These are phyloP conservation scores for Penicillium canariense DNA, from an alignment of 495 filamentous ascomycete species.

Conservation along the genomic window DNA sequence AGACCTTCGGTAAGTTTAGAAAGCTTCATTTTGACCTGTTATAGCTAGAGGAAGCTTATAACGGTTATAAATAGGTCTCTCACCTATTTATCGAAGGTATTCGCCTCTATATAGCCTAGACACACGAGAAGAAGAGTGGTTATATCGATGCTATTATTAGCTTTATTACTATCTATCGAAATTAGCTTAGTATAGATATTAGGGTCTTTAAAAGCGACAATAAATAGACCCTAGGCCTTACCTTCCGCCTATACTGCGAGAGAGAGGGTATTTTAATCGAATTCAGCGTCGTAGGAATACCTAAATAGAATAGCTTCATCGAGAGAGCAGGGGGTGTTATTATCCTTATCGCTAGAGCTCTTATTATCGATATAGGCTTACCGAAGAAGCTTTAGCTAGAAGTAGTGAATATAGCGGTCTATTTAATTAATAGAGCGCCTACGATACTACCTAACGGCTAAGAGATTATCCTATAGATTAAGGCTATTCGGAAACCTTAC, in stretches of 20 bases:
- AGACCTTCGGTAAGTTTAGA: neutral
- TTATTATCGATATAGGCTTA: slow-evolving; percentile 1
- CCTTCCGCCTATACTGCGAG: neutral
- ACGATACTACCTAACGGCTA: neutral
- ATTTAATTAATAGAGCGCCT: slow-evolving; percentile 8
- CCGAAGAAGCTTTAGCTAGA: slow-evolving; percentile 11
- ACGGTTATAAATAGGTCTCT: slow-evolving; percentile 1
- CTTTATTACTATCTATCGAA: neutral
- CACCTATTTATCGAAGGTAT: slow-evolving; percentile 15
- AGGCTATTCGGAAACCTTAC: neutral
- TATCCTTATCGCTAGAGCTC: neutral
- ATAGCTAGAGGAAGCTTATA: neutral
- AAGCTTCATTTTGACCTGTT: slow-evolving; percentile 5
- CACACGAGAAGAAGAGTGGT: neutral
- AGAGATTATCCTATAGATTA: slow-evolving; percentile 1
- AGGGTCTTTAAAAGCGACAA: slow-evolving; percentile 5
- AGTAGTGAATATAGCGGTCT: neutral
- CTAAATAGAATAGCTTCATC: slow-evolving; percentile 5
- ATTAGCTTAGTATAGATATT: slow-evolving; percentile 1
- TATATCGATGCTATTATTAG: neutral
- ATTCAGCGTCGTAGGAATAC: neutral
- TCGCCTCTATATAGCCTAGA: neutral
- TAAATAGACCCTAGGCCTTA: neutral
- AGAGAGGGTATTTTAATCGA: neutral
- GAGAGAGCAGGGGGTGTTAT: slow-evolving; percentile 14